Evolutionary conservation across 495 filamentous ascomycete genomes (phyloP), one percentile per base, ranked within the genome.

Genomic region (Acidomyces sp.): DNA sequence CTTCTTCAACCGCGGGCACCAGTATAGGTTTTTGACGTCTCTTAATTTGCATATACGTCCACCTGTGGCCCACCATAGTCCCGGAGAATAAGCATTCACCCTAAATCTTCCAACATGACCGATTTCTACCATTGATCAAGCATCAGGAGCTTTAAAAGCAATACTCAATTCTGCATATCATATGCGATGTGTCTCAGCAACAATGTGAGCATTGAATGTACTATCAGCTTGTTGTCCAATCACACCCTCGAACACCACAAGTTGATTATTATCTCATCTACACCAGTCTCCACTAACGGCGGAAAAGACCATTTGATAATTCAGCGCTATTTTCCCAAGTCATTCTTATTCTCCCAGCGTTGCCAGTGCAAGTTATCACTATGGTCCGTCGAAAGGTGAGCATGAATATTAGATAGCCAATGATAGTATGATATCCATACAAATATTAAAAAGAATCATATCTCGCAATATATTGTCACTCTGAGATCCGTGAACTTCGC

Each of bases 121-220:
- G 31, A 43, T 35, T 28, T 25, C 18, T 26, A 26, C 5, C 23
- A 15, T 17, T 37, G 28, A 24, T 16, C 19, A 19, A 42, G 48
- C 26, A 33, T 26, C 17, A n/a, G 22, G 19, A n/a, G 26, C 38
- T 4, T 37, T 26, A 12, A 18, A 18, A 4, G 41, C 42, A n/a
- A 6, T 41, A 15, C 34, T 24, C 23, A 39, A 28, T 11, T 38
- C 48, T 13, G 43, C 43, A 13, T 51, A 51, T 22, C 37, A 34
- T 15, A 46, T 43, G 9, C 48, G 43, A 51, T 46, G 19, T 46
- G 46, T 25, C 34, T 51, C 12, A 37, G 48, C 30, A 46, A 43
- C 33, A 51, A 39, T 20, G 37, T 46, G 17, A 51, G 39, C 26
- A 21, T 23, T 17, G 47, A 42, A 5, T 50, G 47, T 22, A 41